Conservation (phyloP, 176 grass and related monocot genomes). For the Triticum aestivum region IWGSC_CS_RefSeq_v2.1 NC_057794.1:203879857-203880356, state of each 20-base stretch:
- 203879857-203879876: neutral
- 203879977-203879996: constrained; percentile 27
- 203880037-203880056: neutral
- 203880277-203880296: too few species aligned
- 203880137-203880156: neutral
- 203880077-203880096: neutral
- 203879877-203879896: constrained; percentile 17
- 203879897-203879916: constrained; percentile 32
- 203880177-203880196: too few species aligned
- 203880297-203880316: too few species aligned
- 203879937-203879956: constrained; percentile 15
- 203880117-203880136: neutral
- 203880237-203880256: too few species aligned
- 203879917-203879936: constrained; percentile 6
- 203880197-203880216: too few species aligned
- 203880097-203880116: neutral
- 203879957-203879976: constrained; percentile 28
- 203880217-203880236: too few species aligned
- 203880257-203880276: too few species aligned
- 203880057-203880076: neutral
- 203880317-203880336: neutral
- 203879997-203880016: constrained; percentile 35
- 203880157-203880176: too few species aligned
- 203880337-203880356: neutral
- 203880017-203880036: neutral